Evolutionary conservation across 2,329 filamentous ascomycete species (phyloP).

Genomic region (Paecilomyces variotii): DNA sequence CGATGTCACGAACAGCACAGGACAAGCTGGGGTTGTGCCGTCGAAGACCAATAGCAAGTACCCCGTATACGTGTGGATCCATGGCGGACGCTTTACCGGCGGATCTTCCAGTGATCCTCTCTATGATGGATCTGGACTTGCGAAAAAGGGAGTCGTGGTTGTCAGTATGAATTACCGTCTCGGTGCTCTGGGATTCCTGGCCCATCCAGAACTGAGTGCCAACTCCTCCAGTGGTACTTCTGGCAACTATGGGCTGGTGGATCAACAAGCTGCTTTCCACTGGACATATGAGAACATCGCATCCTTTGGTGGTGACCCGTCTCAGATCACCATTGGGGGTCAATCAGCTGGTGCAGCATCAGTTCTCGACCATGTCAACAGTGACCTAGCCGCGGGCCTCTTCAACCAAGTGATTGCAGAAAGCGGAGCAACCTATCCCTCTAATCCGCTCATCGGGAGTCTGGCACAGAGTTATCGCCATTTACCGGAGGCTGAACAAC

Average conservation of each 20-base stretch:
- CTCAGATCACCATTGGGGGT: constrained; percentile 18
- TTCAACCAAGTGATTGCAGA: constrained; percentile 24
- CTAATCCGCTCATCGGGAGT: constrained; percentile 19
- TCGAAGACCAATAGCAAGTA: background rate
- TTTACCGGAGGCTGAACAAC: constrained; percentile 12
- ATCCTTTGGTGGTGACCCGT: constrained; percentile 15
- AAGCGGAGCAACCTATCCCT: constrained; percentile 22
- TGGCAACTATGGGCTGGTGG: constrained; percentile 20
- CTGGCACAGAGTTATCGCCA: constrained; percentile 18
- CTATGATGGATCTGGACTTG: background rate
- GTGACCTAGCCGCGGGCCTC: constrained; percentile 14
- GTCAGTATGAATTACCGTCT: constrained; percentile 19
- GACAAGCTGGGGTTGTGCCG: constrained; percentile 1
- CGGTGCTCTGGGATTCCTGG: constrained; percentile 18
- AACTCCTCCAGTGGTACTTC: constrained; percentile 17
- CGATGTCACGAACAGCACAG: background rate
- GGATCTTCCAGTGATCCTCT: background rate
- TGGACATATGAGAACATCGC: constrained; percentile 16
- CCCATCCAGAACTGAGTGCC: constrained; percentile 14
- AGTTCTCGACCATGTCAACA: constrained; percentile 15
- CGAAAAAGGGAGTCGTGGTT: constrained; percentile 6
- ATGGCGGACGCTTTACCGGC: background rate
- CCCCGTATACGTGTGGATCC: constrained; percentile 1
- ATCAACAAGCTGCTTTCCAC: constrained; percentile 14
- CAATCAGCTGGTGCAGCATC: constrained; percentile 24